Evolutionary conservation across 495 filamentous ascomycete genomes (phyloP).

Genomic region (Hypoxylon lenormandii): DNA sequence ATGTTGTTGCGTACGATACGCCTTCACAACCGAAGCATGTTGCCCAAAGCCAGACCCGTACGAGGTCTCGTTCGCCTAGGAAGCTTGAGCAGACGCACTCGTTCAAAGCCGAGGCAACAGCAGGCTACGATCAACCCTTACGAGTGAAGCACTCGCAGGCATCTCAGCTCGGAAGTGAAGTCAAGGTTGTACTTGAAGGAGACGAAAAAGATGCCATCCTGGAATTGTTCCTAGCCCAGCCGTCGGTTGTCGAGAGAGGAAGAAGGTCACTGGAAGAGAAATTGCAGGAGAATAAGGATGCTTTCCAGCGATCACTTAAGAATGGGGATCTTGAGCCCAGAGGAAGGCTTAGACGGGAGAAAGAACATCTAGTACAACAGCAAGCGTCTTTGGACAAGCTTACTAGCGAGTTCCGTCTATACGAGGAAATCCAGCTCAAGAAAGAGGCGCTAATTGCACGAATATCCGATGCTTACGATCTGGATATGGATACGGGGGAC

Average conservation of each 20-base stretch:
- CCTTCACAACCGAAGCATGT: conserved; percentile 34
- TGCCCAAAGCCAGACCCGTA: conserved; percentile 24
- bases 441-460: conserved; percentile 53
- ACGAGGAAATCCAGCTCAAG: conserved; percentile 48
- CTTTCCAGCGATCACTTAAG: conserved; percentile 51
- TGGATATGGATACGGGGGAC: conserved; percentile 54
- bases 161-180: conserved; percentile 15
- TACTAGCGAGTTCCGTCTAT: conserved; percentile 43
- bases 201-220: conserved; percentile 51
- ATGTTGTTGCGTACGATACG: conserved; percentile 41
- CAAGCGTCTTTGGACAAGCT: conserved; percentile 52
- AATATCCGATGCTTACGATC: conserved; percentile 54
- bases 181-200: conserved; percentile 18
- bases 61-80: conserved; percentile 36
- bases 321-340: conserved; percentile 50
- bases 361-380: conserved; percentile 49
- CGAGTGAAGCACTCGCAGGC: conserved; percentile 24
- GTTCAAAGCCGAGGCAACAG: conserved; percentile 13
- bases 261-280: conserved; percentile 42
- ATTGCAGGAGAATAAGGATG: conserved; percentile 51
- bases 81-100: conserved; percentile 28
- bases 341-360: conserved; percentile 52
- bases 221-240: conserved; percentile 49
- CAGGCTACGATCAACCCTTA: conserved; percentile 12
- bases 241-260: conserved; percentile 52